Evolutionary conservation across 2,329 filamentous ascomycete species (phyloP), one percentile per base, ranked within the genome.

Genomic region (Trichoderma koningiopsis): DNA sequence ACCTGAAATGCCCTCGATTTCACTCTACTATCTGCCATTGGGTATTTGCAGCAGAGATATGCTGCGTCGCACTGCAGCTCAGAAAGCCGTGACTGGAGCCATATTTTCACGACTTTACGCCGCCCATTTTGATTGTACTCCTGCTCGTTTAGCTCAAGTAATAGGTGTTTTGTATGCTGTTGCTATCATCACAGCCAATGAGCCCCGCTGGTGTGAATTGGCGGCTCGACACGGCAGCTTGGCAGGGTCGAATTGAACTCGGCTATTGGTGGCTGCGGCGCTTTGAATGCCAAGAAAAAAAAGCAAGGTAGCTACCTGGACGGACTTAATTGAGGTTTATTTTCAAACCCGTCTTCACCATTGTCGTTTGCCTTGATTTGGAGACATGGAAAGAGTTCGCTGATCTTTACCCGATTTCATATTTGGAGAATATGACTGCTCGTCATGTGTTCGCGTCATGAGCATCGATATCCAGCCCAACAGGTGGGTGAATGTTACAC

Each of bases 371-470:
- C 24, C 24, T 19, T 19, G 52, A 40, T 40, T 49, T 7, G 22
- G 10, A 29, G 19, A 13, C 40, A 16, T 13, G 19, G 29, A 31
- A 8, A 37, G 37, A 31, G 56, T 24, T n/a, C 40, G 65, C 65
- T 35, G 40, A 60, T 68, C 56, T 68, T 60, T 37, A 61, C 65
- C 49, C 56, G 10, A 29, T 53, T 61, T 13, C n/a, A 52, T 24
- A 14, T 14, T 27, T 31, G 24, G 43, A 31, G 62, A 65, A 31
- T 37, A 29, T 65, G 62, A 37, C 14, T 47, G 58, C 43, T 19
- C 16, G 31, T 68, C 66, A 68, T 62, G 66, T 68, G 66, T 35
- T 40, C 63, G 57, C 33, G 53, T 66, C 63, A 66, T 66, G 53
- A 43, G 31, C 37, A 47, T 40, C 37, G 14, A 66, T 27, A 35